phyloP scores from a whole-genome alignment of 345 rosid species.

The Euphorbia pulcherrima region DNA sequence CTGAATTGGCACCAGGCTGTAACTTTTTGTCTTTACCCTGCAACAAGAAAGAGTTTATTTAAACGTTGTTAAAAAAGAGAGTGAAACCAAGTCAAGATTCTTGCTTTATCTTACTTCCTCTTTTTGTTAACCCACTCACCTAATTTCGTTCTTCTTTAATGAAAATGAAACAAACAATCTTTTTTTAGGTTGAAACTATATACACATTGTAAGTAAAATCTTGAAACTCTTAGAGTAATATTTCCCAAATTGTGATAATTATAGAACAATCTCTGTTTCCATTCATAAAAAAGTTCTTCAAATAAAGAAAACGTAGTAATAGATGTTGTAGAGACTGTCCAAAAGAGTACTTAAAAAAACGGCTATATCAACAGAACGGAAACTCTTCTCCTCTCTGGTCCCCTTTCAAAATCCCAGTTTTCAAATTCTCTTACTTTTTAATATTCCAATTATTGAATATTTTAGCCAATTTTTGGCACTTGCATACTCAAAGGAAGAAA shows the following conservation, averaged over 20 bases:
- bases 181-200: background rate
- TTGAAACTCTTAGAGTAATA: background rate
- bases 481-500: conserved; percentile 34
- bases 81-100: conserved; percentile 5
- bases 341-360: conserved; percentile 7
- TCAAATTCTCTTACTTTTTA: background rate
- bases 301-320: background rate
- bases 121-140: background rate
- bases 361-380: conserved; percentile 23
- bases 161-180: background rate
- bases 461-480: conserved; percentile 7
- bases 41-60: background rate
- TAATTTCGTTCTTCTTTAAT: conserved; percentile 5
- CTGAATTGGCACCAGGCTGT: background rate
- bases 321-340: background rate
- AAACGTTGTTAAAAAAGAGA: background rate
- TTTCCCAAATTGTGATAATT: background rate
- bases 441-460: background rate
- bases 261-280: background rate
- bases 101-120: background rate
- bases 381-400: conserved; percentile 9
- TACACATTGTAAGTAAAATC: background rate
- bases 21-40: conserved; percentile 11
- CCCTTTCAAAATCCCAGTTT: conserved; percentile 21
- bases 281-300: background rate